phyloP scores from a whole-genome alignment of 1,139 yeast genomes.

The Taphrina deformans region DNA sequence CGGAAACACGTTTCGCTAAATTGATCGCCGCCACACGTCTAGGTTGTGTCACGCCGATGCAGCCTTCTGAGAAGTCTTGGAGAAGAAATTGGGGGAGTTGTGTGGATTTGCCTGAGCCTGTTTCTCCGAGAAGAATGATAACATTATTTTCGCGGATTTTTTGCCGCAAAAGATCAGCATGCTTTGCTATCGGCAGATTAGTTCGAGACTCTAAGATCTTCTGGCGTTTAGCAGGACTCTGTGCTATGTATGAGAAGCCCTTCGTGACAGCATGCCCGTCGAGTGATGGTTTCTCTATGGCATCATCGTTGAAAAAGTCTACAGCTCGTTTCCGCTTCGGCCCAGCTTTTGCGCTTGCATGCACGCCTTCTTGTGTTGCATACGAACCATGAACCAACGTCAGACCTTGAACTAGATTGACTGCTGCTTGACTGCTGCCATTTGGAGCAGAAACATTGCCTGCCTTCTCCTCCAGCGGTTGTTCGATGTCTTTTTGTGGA shows the following conservation, averaged over 20 bases:
- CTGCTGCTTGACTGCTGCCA: not conserved
- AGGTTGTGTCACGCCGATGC: constrained; percentile 92
- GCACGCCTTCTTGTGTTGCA: not conserved
- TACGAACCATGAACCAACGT: too few species aligned
- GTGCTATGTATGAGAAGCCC: not conserved
- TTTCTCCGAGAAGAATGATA: constrained; percentile 86
- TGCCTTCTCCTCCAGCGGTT: too few species aligned
- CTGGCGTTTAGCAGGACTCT: constrained; percentile 12
- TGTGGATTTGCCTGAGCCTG: constrained; percentile 97
- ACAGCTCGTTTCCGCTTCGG: constrained; percentile 9
- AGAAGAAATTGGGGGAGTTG: constrained; percentile 81
- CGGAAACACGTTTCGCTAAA: constrained; percentile 87
- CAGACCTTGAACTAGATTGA: too few species aligned
- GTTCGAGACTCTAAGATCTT: constrained; percentile 27
- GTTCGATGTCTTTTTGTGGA: not conserved
- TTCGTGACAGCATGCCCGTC: not conserved
- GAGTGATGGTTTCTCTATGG: not conserved
- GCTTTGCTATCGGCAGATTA: constrained; percentile 45
- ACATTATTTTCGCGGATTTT: constrained; percentile 62
- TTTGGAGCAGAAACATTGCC: too few species aligned
- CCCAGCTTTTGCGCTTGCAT: not conserved
- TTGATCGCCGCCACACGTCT: constrained; percentile 97
- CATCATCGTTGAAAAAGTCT: constrained; percentile 23
- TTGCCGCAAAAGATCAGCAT: constrained; percentile 61
- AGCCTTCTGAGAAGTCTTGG: constrained; percentile 47